Conservation (phyloP, 805 yeast genomes). For the Tetrapisispora pingtungensis region DNA sequence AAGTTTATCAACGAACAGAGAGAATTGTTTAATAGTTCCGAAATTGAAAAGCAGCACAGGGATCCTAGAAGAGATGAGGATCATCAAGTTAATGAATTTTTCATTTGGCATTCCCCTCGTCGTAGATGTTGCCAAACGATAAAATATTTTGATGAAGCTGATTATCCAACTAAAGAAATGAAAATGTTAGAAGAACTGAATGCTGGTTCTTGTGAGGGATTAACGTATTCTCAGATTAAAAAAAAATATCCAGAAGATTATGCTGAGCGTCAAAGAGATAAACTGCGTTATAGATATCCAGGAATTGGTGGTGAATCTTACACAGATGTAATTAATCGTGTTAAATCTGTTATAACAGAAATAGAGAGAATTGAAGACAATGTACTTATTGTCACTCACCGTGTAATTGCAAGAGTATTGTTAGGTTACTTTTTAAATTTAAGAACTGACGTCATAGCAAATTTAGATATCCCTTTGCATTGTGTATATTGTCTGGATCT, state of each 20-base stretch:
- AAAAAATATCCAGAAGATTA: conserved; percentile 66
- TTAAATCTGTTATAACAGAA: conserved; percentile 84
- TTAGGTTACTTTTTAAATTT: conserved; percentile 84
- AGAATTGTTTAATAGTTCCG: conserved; percentile 51
- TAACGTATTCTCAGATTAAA: conserved; percentile 85
- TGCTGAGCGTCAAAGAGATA: conserved; percentile 61
- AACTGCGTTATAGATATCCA: conserved; percentile 82
- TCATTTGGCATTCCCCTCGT: conserved; percentile 91
- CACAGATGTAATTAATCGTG: conserved; percentile 81
- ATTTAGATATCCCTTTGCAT: conserved; percentile 86
- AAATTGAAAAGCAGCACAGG: conserved; percentile 33
- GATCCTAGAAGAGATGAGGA: conserved; percentile 29
- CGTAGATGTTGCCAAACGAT: conserved; percentile 72
- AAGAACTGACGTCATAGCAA: conserved; percentile 70
- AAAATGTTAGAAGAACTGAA: conserved; percentile 89
- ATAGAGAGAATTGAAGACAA: conserved; percentile 87
- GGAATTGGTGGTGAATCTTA: conserved; percentile 97
- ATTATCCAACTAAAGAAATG: conserved; percentile 75
- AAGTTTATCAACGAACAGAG: conserved; percentile 66
- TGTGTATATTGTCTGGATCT: conserved; percentile 84
- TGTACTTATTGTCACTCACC: conserved; percentile 70
- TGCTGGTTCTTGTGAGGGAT: conserved; percentile 85
- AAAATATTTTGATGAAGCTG: conserved; percentile 59
- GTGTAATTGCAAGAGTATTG: conserved; percentile 82
- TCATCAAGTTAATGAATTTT: conserved; percentile 48